A percentile compares a stretch with the other conserved stretches of the same genome.
Evolutionary conservation across 441 rosid genomes (phyloP).

Genomic region (Syzygium malaccense): DNA sequence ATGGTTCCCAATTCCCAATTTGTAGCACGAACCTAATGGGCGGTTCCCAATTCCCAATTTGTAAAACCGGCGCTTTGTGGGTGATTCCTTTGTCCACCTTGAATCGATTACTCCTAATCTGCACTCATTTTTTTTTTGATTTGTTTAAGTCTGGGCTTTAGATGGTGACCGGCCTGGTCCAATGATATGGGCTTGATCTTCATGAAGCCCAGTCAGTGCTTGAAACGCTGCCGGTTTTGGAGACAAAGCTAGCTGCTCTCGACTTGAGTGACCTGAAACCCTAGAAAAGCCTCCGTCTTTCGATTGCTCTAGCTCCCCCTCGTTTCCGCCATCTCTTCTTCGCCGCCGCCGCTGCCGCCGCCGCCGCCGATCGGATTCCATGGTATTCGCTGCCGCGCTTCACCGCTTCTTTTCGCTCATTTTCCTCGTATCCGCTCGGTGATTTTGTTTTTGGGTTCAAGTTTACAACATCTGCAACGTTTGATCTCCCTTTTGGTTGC

Average conservation of each 20-base stretch:
- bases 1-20: too few relatives aligned
- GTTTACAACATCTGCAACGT: background rate
- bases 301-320: background rate
- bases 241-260: background rate
- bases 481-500: background rate
- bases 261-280: background rate
- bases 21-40: too few relatives aligned
- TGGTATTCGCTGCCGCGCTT: constrained; percentile 14
- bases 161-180: background rate
- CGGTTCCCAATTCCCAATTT: too few relatives aligned
- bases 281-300: background rate
- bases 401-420: background rate
- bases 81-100: too few relatives aligned
- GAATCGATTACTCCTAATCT: too few relatives aligned
- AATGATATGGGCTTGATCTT: background rate
- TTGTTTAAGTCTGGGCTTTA: background rate
- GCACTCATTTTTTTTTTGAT: background rate
- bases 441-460: background rate
- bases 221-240: background rate
- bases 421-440: background rate
- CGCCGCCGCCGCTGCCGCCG: background rate
- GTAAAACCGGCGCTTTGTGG: too few relatives aligned
- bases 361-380: constrained; percentile 11
- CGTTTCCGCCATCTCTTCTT: background rate
- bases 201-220: background rate